These are phyloP conservation scores for Blastomyces parvus DNA, from an alignment of 2,329 filamentous ascomycete genomes.

Conservation along the genomic window DNA sequence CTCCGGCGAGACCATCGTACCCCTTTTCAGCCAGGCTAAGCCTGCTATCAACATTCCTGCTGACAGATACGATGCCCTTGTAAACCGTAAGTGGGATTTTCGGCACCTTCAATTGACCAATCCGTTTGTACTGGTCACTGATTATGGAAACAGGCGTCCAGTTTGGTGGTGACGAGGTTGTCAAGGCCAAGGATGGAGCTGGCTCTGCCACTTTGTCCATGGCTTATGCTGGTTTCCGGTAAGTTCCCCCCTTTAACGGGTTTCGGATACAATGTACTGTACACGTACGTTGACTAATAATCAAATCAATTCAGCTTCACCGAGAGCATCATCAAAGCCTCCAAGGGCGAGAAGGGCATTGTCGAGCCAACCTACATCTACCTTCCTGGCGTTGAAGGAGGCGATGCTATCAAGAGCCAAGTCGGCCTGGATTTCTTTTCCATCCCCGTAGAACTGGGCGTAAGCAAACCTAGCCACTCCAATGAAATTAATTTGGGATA, in stretches of 20 bases:
- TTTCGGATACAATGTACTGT: background rate
- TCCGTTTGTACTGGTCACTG: background rate
- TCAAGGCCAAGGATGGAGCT: slow-evolving; percentile 86
- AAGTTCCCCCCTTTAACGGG: slow-evolving; percentile 24
- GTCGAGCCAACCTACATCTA: slow-evolving; percentile 95
- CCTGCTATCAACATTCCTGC: slow-evolving; percentile 70
- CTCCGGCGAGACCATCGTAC: slow-evolving; percentile 96
- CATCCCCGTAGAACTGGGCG: slow-evolving; percentile 87
- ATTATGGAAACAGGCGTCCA: slow-evolving; percentile 54
- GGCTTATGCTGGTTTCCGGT: slow-evolving; percentile 93
- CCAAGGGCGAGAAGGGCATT: slow-evolving; percentile 82
- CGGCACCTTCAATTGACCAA: background rate
- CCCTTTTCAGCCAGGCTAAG: slow-evolving; percentile 85
- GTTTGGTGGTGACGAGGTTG: slow-evolving; percentile 95
- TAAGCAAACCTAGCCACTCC: slow-evolving; percentile 43
- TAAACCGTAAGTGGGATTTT: slow-evolving; percentile 56
- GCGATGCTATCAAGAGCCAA: slow-evolving; percentile 73
- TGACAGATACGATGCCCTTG: slow-evolving; percentile 81
- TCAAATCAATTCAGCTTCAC: slow-evolving; percentile 56
- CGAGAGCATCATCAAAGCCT: slow-evolving; percentile 83
- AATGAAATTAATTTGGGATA: background rate
- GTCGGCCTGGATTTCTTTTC: slow-evolving; percentile 91
- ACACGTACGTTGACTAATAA: slow-evolving; percentile 16
- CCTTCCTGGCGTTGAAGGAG: slow-evolving; percentile 78
- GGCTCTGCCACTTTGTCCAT: slow-evolving; percentile 89